Evolutionary conservation across 2,329 filamentous ascomycete species (phyloP).

Genomic region (Phaeosphaeria sp.): DNA sequence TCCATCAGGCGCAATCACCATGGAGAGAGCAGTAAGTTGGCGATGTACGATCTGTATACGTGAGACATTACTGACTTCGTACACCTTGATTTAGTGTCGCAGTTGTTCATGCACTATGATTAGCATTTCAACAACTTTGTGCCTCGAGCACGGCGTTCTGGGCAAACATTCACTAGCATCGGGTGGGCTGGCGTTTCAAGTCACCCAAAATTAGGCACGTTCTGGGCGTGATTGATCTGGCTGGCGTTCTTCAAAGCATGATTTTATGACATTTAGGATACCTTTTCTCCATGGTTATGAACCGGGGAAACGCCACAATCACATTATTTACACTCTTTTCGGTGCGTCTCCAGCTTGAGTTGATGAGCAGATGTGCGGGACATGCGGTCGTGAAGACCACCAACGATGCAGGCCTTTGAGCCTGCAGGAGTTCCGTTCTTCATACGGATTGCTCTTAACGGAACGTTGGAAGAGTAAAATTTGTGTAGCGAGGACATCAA

Average conservation of each 20-base stretch:
- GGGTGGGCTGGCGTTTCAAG: neutral
- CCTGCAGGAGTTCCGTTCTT: slow-evolving; percentile 50
- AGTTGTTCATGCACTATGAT: slow-evolving; percentile 57
- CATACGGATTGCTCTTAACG: slow-evolving; percentile 52
- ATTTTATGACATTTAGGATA: slow-evolving; percentile 1
- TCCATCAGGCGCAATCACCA: slow-evolving; percentile 96
- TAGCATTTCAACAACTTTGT: slow-evolving; percentile 16
- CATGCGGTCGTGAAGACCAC: slow-evolving; percentile 17
- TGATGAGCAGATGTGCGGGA: neutral
- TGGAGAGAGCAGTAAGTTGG: slow-evolving; percentile 73
- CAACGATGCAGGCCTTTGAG: slow-evolving; percentile 55
- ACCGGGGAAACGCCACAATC: neutral
- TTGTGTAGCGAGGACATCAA: slow-evolving; percentile 4
- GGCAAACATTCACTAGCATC: neutral
- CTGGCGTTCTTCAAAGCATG: neutral
- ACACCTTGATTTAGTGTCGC: too few relatives aligned
- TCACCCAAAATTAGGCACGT: neutral
- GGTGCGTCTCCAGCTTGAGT: neutral
- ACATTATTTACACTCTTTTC: neutral
- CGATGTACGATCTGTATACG: too few relatives aligned
- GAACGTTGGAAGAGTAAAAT: slow-evolving; percentile 54
- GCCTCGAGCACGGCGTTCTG: slow-evolving; percentile 16
- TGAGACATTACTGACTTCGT: too few relatives aligned
- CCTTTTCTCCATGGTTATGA: neutral
- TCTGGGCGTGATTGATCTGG: neutral